A percentile compares a stretch with the other conserved stretches of the same genome.
phyloP scores from a whole-genome alignment of 1,284 basidiomycete species.

The Sporisorium sorghi region DNA sequence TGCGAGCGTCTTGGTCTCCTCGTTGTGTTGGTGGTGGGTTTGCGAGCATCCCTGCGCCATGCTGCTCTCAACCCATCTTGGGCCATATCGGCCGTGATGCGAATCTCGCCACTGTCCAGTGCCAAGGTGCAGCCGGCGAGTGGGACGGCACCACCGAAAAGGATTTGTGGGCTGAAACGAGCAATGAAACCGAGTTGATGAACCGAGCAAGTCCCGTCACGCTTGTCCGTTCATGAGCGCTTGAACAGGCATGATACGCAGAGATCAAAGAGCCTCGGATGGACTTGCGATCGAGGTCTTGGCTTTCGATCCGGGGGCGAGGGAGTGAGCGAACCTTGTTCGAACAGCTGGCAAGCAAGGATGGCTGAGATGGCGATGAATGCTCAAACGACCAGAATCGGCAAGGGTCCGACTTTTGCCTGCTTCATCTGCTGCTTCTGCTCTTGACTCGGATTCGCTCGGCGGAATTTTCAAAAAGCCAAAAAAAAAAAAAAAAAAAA shows the following conservation, averaged over 20 bases:
- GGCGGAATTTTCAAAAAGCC: no score
- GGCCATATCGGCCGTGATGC: constrained; percentile 29
- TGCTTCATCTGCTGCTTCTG: no score
- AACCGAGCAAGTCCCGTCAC: constrained; percentile 8
- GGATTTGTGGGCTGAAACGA: constrained; percentile 3
- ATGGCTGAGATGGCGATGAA: constrained; percentile 2
- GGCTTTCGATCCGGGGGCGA: neutral
- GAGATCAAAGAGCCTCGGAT: neutral
- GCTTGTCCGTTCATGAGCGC: neutral
- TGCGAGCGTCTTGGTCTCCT: constrained; percentile 36
- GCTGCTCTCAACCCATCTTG: constrained; percentile 9
- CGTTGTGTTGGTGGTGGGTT: neutral
- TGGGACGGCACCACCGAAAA: neutral
- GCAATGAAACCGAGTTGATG: constrained; percentile 4
- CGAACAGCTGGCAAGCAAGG: neutral
- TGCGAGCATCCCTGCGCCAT: constrained; percentile 16
- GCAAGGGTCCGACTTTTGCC: constrained; percentile 9
- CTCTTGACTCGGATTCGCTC: no score
- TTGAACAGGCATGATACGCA: neutral
- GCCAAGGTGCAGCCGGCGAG: neutral
- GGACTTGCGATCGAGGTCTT: neutral
- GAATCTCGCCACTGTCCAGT: constrained; percentile 6
- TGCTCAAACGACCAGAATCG: neutral
- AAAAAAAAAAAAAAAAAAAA: no score
- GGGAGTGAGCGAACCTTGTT: neutral